Evolutionary conservation across 2,329 filamentous ascomycete genomes (phyloP).

Genomic region (Endoconidiophora polonica): DNA sequence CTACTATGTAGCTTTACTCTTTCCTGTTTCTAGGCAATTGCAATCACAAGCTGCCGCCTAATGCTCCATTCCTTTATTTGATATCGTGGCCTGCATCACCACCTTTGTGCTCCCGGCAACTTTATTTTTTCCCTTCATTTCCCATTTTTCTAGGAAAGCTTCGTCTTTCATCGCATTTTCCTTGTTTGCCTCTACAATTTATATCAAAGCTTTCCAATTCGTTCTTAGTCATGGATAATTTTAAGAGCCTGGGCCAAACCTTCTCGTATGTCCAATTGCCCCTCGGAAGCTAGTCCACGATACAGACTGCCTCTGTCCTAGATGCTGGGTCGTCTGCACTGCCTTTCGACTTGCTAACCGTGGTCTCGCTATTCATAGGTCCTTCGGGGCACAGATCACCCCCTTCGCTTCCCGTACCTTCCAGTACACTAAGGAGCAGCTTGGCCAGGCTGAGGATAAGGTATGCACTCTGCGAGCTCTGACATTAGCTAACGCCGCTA

Average conservation of each 20-base stretch:
- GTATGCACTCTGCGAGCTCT: conserved; percentile 25
- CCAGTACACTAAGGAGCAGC: conserved; percentile 95
- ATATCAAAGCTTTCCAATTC: not conserved
- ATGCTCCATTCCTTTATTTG: not conserved
- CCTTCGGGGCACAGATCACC: conserved; percentile 64
- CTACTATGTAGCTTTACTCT: not conserved
- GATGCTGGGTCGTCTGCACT: not conserved
- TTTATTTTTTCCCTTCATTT: not conserved
- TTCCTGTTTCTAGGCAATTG: not conserved
- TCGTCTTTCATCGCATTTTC: not conserved
- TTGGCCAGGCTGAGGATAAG: conserved; percentile 90
- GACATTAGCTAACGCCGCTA: not conserved
- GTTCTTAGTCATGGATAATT: conserved; percentile 11
- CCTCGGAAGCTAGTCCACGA: not conserved
- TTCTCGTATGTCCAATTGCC: conserved; percentile 11
- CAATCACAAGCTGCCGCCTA: not conserved
- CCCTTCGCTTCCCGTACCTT: conserved; percentile 88
- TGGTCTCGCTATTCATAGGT: conserved; percentile 20
- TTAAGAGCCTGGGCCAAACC: conserved; percentile 13
- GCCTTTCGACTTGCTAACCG: not conserved
- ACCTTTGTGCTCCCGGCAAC: not conserved
- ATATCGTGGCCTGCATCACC: not conserved
- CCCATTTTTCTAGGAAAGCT: not conserved
- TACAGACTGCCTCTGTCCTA: not conserved
- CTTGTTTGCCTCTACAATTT: not conserved